Evolutionary conservation across 345 rosid species (phyloP).

Genomic region (Hypericum androsaemum): DNA sequence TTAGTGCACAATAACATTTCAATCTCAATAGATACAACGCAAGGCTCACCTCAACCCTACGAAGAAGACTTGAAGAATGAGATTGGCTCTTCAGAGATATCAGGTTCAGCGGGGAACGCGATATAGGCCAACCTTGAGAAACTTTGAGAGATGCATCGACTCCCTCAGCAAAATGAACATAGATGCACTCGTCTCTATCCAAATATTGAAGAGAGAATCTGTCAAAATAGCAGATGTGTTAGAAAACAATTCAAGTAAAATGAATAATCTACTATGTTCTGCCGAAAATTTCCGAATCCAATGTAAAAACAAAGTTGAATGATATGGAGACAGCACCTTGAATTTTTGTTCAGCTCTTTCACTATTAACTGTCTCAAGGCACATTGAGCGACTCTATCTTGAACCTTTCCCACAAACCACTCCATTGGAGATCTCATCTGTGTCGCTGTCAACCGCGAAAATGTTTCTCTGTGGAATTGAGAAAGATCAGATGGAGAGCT

Average conservation of each 20-base stretch:
- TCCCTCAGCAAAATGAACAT: constrained; percentile 51
- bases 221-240: constrained; percentile 13
- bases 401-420: constrained; percentile 60
- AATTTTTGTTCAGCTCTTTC: constrained; percentile 34
- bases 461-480: constrained; percentile 39
- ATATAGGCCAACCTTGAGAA: constrained; percentile 65
- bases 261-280: background rate
- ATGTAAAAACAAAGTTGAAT: constrained; percentile 1
- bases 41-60: constrained; percentile 52
- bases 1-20: too few relatives aligned
- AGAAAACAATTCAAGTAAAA: background rate
- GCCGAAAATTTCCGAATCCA: background rate
- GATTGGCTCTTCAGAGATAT: constrained; percentile 39
- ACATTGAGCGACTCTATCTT: constrained; percentile 51
- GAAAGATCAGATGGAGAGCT: constrained; percentile 1
- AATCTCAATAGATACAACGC: background rate
- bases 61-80: constrained; percentile 34
- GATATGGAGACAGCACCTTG: constrained; percentile 34
- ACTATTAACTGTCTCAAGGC: constrained; percentile 48
- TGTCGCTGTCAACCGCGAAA: constrained; percentile 24
- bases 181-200: constrained; percentile 52
- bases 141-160: constrained; percentile 52
- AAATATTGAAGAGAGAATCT: constrained; percentile 64
- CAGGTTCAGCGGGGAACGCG: constrained; percentile 35
- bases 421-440: constrained; percentile 48